Evolutionary conservation across 192 early-diverging fungal genomes (phyloP), one percentile per base, ranked within the genome.

Genomic region (Coemansia sp.): DNA sequence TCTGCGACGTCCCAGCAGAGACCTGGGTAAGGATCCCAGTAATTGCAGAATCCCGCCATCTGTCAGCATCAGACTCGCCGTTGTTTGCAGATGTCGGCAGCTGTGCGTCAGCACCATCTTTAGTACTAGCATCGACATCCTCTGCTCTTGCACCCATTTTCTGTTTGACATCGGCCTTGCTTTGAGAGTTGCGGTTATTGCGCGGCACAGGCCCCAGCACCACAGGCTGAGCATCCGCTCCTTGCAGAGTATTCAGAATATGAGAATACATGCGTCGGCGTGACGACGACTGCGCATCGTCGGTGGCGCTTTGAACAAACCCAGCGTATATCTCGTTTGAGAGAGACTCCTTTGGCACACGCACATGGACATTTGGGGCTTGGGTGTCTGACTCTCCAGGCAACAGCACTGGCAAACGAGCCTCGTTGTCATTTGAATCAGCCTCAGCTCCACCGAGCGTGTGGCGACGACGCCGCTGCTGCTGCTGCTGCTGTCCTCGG

Each of bases 41-140:
- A 22, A 79, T 70, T 10, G 72, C 77, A 17, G 77, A 79, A 51
- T 79, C 72, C 44, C 77, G 72, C 77, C 75, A 77, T 42, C 58
- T 48, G 25, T 69, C 64, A 39, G 50, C 63, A 25, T 66, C 70
- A 16, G 60, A 4, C 8, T 56, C 58, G 11, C 38, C 58, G 3
- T 41, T 13, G 16, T 41, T 13, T 14, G 39, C 11, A 59, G n/a
- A 16, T 39, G 5, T 16, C n/a, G 38, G 57, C 12, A 40, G 39
- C 39, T 17, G 57, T 11, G 38, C 38, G 13, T 16, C 39, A 5
- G 57, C 57, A 4, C 12, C 39, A 14, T 14, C 57, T 5, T 59
- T 59, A 1, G 16, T 2, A 8, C 51, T 8, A 2, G 7, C 51
- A 53, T 53, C 51, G 1, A 8, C 20, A 53, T 17, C n/a, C 17